These are phyloP conservation scores for Cocos nucifera DNA, from an alignment of 176 grass and related monocot genomes.

Conservation along the genomic window DNA sequence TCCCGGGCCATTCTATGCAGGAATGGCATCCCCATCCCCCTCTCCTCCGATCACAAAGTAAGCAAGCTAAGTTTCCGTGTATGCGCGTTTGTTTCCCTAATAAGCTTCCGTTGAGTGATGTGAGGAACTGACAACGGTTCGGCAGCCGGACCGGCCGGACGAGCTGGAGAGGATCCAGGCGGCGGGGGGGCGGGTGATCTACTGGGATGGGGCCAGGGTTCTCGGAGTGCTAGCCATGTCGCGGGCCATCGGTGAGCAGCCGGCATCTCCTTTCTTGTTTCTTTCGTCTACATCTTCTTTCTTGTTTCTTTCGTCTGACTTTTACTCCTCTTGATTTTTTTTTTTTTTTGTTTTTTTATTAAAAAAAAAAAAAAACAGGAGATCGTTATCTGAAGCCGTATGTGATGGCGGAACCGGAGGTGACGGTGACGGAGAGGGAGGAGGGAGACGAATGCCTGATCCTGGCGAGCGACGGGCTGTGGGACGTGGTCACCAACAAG, in stretches of 20 bases:
- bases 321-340: too few species aligned
- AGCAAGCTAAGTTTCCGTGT: background rate
- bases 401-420: slow-evolving; percentile 74
- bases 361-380: slow-evolving; percentile 13
- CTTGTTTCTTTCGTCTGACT: too few species aligned
- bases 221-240: slow-evolving; percentile 93
- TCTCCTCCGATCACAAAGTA: slow-evolving; percentile 90
- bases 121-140: slow-evolving; percentile 6
- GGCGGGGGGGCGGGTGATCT: slow-evolving; percentile 80
- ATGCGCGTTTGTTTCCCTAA: background rate
- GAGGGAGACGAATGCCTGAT: slow-evolving; percentile 77
- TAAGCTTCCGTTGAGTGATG: background rate
- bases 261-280: background rate
- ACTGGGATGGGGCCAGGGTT: slow-evolving; percentile 84
- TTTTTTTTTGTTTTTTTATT: too few species aligned
- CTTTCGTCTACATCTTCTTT: background rate
- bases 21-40: slow-evolving; percentile 39
- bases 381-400: slow-evolving; percentile 88
- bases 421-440: slow-evolving; percentile 55
- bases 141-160: slow-evolving; percentile 80
- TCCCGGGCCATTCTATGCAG: slow-evolving; percentile 81
- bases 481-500: slow-evolving; percentile 89
- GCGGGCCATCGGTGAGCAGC: slow-evolving; percentile 70
- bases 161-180: slow-evolving; percentile 81
- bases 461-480: slow-evolving; percentile 81